Conservation (phyloP, 2,329 filamentous ascomycete species). For the Cercospora beticola region DNA sequence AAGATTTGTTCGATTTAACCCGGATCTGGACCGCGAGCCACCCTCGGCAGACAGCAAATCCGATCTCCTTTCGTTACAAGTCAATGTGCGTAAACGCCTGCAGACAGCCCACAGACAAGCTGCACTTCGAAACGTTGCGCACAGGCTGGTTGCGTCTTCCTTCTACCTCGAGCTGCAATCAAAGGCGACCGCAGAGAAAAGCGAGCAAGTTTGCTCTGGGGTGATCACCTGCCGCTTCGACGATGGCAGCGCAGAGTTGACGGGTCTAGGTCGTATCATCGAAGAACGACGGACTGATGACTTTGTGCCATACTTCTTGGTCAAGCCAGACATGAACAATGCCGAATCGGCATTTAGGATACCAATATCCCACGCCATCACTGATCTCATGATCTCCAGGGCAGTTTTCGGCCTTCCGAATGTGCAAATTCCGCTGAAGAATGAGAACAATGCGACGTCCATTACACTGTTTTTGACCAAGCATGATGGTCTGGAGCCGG, state of each 20-base stretch:
- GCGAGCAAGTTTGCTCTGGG: slow-evolving; percentile 36
- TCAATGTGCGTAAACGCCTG: slow-evolving; percentile 36
- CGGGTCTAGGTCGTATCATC: slow-evolving; percentile 35
- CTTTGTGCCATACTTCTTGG: slow-evolving; percentile 40
- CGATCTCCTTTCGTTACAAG: slow-evolving; percentile 36
- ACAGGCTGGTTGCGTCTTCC: slow-evolving; percentile 40
- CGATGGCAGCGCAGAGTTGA: slow-evolving; percentile 36
- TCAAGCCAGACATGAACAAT: slow-evolving; percentile 30
- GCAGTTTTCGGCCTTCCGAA: slow-evolving; percentile 35
- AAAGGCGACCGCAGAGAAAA: slow-evolving; percentile 35
- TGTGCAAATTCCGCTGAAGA: slow-evolving; percentile 35
- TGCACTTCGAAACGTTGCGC: slow-evolving; percentile 37
- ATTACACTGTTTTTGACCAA: slow-evolving; percentile 38
- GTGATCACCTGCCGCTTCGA: slow-evolving; percentile 39
- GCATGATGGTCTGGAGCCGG: slow-evolving; percentile 37
- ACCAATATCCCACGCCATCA: slow-evolving; percentile 29
- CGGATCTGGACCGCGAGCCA: slow-evolving; percentile 35
- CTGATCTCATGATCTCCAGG: slow-evolving; percentile 33
- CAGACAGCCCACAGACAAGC: slow-evolving; percentile 32
- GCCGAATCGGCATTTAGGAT: slow-evolving; percentile 30
- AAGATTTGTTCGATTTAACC: slow-evolving; percentile 40
- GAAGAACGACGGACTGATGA: slow-evolving; percentile 28
- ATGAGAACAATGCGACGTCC: slow-evolving; percentile 35
- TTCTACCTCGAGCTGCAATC: slow-evolving; percentile 42
- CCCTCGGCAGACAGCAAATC: slow-evolving; percentile 40